Evolutionary conservation across 2,329 filamentous ascomycete genomes (phyloP).

Genomic region (Ambrosiella beaveri): DNA sequence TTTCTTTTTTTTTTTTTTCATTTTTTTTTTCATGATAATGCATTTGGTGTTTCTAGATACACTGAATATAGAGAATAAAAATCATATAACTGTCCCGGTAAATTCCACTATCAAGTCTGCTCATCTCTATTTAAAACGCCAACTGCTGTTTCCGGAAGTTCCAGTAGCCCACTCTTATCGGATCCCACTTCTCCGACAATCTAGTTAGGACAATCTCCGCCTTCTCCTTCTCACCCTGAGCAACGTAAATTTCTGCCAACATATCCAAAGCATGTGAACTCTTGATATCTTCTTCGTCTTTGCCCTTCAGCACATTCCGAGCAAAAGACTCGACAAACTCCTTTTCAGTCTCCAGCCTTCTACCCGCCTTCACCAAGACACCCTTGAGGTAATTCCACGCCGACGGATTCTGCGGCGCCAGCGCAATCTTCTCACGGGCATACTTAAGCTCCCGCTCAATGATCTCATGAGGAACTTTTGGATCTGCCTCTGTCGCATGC

Average conservation of each 20-base stretch:
- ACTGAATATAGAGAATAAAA: too few species aligned
- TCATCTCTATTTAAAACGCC: background rate
- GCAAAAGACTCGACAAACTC: slow-evolving; percentile 36
- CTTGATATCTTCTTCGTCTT: slow-evolving; percentile 32
- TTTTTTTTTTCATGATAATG: too few species aligned
- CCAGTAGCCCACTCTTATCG: slow-evolving; percentile 85
- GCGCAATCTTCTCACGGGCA: slow-evolving; percentile 51
- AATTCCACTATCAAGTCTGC: background rate
- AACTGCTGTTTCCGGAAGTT: slow-evolving; percentile 33
- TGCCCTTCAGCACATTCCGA: slow-evolving; percentile 26
- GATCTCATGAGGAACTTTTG: slow-evolving; percentile 40
- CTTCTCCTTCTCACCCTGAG: slow-evolving; percentile 38
- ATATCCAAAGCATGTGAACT: slow-evolving; percentile 55
- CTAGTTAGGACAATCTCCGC: slow-evolving; percentile 55
- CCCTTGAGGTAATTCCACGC: slow-evolving; percentile 86
- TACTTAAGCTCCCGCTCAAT: slow-evolving; percentile 61
- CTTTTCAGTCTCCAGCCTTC: slow-evolving; percentile 28
- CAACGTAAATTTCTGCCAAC: slow-evolving; percentile 49
- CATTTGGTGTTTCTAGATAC: too few species aligned
- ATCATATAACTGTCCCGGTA: too few species aligned
- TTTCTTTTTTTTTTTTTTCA: too few species aligned
- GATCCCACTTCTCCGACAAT: slow-evolving; percentile 75
- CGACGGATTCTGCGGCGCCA: slow-evolving; percentile 85
- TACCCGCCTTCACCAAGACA: slow-evolving; percentile 48
- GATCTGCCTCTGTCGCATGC: slow-evolving; percentile 34